Conservation (phyloP, 2,329 filamentous ascomycete genomes). For the Colletotrichum costaricense region DNA sequence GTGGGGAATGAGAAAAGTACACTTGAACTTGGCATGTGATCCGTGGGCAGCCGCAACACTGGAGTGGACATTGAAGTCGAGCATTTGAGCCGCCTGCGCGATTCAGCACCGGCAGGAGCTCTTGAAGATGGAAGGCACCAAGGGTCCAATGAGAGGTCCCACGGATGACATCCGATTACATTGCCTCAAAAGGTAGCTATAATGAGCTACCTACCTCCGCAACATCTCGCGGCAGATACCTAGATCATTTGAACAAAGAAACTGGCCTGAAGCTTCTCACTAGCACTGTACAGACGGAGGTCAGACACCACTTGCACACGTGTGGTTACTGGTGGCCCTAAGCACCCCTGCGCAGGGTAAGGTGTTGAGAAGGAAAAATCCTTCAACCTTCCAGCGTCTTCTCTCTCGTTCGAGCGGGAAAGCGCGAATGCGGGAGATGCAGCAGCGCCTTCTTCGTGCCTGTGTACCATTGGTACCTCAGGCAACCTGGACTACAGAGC, state of each 20-base stretch:
- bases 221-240: too few species aligned
- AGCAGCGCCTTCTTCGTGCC: background rate
- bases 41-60: background rate
- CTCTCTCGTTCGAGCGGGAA: constrained; percentile 1
- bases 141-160: background rate
- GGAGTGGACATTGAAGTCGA: background rate
- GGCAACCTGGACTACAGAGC: background rate
- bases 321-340: constrained; percentile 8
- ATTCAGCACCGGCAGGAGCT: background rate
- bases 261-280: background rate
- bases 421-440: background rate
- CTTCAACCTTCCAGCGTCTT: constrained; percentile 33
- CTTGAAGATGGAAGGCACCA: background rate
- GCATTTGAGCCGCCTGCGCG: background rate
- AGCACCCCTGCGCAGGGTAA: background rate
- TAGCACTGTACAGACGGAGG: constrained; percentile 16
- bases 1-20: background rate
- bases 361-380: constrained; percentile 5
- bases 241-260: background rate
- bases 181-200: background rate
- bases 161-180: background rate
- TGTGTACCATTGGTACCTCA: background rate
- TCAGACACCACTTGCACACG: background rate
- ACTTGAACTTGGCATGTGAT: constrained; percentile 9
- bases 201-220: too few species aligned